phyloP scores from a whole-genome alignment of 495 filamentous ascomycete genomes.

The Lophiostoma macrostomum region DNA sequence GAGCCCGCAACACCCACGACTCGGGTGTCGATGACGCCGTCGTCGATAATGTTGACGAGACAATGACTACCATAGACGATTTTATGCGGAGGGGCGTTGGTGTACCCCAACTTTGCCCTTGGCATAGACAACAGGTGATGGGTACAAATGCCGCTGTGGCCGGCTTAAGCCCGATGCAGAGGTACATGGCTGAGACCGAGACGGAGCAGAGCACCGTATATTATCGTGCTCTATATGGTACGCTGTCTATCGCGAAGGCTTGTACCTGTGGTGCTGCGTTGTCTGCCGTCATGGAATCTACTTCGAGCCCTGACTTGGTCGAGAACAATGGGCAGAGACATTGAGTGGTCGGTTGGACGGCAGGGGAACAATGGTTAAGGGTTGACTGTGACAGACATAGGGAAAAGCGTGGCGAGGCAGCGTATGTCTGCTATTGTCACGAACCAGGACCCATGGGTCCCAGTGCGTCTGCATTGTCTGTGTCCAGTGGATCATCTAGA shows the following conservation, averaged over 20 bases:
- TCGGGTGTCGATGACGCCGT: not conserved
- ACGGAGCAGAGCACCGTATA: conserved; percentile 4
- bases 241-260: not conserved
- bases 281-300: not conserved
- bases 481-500: too few species aligned
- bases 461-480: too few species aligned
- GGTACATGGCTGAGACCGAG: not conserved
- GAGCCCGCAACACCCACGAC: not conserved
- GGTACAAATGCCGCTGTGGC: not conserved
- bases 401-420: too few species aligned
- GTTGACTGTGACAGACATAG: too few species aligned
- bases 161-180: not conserved
- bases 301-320: not conserved
- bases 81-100: not conserved
- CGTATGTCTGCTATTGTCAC: not conserved
- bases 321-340: not conserved
- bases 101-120: conserved; percentile 1
- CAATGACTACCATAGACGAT: not conserved
- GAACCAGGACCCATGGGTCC: too few species aligned
- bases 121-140: not conserved
- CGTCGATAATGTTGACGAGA: not conserved
- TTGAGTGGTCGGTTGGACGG: too few species aligned
- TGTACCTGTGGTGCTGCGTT: not conserved
- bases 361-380: too few species aligned
- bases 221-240: not conserved